Base-by-base conservation (phyloP, 129 eudicot species). In the Tagetes patula region DNA sequence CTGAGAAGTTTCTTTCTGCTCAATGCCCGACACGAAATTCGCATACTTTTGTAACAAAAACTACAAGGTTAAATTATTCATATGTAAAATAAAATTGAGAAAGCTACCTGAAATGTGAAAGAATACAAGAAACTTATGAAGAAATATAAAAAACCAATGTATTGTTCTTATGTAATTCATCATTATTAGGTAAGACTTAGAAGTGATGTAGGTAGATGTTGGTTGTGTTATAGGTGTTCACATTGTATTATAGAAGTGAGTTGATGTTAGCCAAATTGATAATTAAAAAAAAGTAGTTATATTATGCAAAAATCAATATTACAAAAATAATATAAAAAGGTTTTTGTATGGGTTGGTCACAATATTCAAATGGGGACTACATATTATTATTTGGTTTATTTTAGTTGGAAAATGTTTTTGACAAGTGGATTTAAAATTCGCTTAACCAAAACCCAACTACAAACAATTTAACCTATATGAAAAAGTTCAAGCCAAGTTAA, bases 401-500 rank as follows among this genome's bases (percentile, higher is more conserved):
- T n/a, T 65, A 49, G 79, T 64, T 65, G 72, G 65, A 65, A 65
- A 74, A 50, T 38, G 65, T 52, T 52, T 75, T 50, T 65, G 11
- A 59, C 1, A 54, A 40, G 56, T 42, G 6, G 30, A 49, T 5
- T 40, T 40, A 20, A 20, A 20, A 20, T 20, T 20, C 27, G 27
- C 27, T 20, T 20, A 20, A 20, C 27, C 5, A 6, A 40, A 3
- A 40, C 43, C 43, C 0, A 2, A 40, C 5, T 9, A 64, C 10
- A 31, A 56, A 38, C 20, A 14, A 62, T 13, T 36, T 38, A 7
- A 62, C 27, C 27, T 20, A 20, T 20, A 20, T 20, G 27, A 20
- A 20, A 20, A 20, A 20, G 27, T 20, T 20, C 27, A 20, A 14
- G 20, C 20, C 8, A 53, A 20, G 30, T 53, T 43, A 6, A 6